Conservation (phyloP, 495 filamentous ascomycete genomes). For the Apodospora peruviana region DNA sequence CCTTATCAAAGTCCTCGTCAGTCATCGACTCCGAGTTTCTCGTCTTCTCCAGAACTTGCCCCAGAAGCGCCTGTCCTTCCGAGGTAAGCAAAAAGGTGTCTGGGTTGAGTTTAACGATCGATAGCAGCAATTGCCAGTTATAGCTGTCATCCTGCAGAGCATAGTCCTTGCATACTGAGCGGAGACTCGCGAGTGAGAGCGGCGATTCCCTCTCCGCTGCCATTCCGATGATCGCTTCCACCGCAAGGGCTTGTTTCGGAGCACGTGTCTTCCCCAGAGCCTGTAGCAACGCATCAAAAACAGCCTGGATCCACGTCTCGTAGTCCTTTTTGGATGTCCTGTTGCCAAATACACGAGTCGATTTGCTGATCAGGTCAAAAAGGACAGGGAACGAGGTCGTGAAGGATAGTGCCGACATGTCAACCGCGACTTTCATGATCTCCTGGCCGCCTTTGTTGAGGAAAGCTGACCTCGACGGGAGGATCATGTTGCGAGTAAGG, state of each 20-base stretch:
- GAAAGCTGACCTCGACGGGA: conserved; percentile 58
- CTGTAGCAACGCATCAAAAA: conserved; percentile 50
- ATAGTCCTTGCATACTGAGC: conserved; percentile 33
- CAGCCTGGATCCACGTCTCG: conserved; percentile 58
- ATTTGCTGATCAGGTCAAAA: conserved; percentile 55
- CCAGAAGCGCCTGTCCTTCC: conserved; percentile 26
- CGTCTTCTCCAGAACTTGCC: conserved; percentile 29
- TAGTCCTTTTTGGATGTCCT: conserved; percentile 50
- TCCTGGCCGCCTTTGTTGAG: conserved; percentile 35
- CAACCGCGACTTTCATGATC: conserved; percentile 27
- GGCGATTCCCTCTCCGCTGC: conserved; percentile 23
- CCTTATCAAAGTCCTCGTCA: conserved; percentile 10
- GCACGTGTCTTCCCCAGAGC: conserved; percentile 15
- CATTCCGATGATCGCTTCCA: conserved; percentile 35
- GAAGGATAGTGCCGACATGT: conserved; percentile 23
- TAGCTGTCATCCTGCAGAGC: conserved; percentile 31
- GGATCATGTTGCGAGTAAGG: conserved; percentile 63
- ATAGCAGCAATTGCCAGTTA: conserved; percentile 58
- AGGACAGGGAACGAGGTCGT: conserved; percentile 38
- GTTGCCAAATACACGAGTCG: conserved; percentile 49
- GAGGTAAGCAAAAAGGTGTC: conserved; percentile 56
- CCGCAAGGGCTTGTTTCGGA: conserved; percentile 11
- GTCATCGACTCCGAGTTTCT: conserved; percentile 4
- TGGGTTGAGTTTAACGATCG: conserved; percentile 58
- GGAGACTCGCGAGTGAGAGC: conserved; percentile 27